Base-by-base conservation (phyloP, 495 filamentous ascomycete species). In the Amphirosellinia nigrospora region DNA sequence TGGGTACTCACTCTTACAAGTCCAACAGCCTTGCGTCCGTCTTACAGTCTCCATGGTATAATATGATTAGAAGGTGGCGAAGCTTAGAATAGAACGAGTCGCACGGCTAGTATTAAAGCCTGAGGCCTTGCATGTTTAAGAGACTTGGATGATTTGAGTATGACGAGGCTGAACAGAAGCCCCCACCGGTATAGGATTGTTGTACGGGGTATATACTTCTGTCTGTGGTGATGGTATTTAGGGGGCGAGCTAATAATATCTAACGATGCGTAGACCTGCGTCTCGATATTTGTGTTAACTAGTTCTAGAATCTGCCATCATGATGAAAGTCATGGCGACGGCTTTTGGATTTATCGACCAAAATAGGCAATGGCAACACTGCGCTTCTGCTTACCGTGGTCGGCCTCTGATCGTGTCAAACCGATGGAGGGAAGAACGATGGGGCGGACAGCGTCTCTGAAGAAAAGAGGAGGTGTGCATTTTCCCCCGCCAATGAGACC, bases 21-120 rank as follows among this genome's bases (percentile, higher is more conserved):
- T 80, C 78, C 78, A 80, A 30, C 78, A 80, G 65, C 78, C 78
- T 66, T 80, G 76, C 59, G 74, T 71, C 68, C 76, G 74, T 72
- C 71, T 76, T 69, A 78, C 74, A 34, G 74, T 73, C 64, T 78
- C 76, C 76, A 78, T 78, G 55, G 23, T 78, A 59, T 66, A 15
- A 28, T 55, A 63, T 21, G 46, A 39, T 71, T 34, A 38, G 66
- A 60, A 46, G 64, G 69, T 36, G 55, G 62, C 45, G 52, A 60
- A 71, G 60, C 52, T 52, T 60, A 65, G 60, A 50, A 66, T 13
- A 64, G 46, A 66, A 64, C 48, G 15, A 41, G 53, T 65, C 28
- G 39, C 53, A 53, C 38, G 53, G 53, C 50, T 45, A 53, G 41
- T 50, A 46, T 52, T 34, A 71, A 67, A 74, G 69, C 53, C 75